Evolutionary conservation across 345 rosid species (phyloP).

Genomic region (Passiflora organensis): DNA sequence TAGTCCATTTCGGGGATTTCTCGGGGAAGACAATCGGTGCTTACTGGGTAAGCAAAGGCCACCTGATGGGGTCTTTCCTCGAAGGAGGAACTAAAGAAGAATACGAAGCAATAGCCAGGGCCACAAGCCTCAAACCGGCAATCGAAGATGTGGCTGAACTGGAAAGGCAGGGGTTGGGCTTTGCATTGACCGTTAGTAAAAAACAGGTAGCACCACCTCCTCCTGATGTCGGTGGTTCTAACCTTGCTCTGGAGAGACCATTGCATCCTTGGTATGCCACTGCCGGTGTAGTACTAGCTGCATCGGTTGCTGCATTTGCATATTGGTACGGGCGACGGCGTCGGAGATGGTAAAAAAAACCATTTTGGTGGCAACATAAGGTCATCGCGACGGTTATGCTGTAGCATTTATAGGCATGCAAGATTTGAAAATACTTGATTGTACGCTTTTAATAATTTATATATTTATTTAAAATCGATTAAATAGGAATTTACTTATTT

Average conservation of each 20-base stretch:
- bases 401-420: conserved; percentile 31
- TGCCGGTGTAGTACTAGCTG: conserved; percentile 69
- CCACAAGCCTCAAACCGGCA: conserved; percentile 59
- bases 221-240: conserved; percentile 20
- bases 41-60: conserved; percentile 80
- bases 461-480: not conserved
- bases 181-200: conserved; percentile 53
- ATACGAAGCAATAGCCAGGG: conserved; percentile 70
- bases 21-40: conserved; percentile 68
- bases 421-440: conserved; percentile 7
- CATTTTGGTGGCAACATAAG: not conserved
- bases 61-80: conserved; percentile 80
- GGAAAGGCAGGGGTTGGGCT: conserved; percentile 58
- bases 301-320: conserved; percentile 79
- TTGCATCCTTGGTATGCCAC: conserved; percentile 61
- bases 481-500: not conserved
- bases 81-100: conserved; percentile 96
- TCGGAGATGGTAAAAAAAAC: conserved; percentile 62
- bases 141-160: conserved; percentile 49
- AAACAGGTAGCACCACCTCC: conserved; percentile 26
- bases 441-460: not conserved
- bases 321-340: conserved; percentile 88
- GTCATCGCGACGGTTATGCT: conserved; percentile 18
- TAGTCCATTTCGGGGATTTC: conserved; percentile 80
- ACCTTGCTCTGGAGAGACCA: conserved; percentile 44